These are phyloP conservation scores for Apiosordaria backusii DNA, from an alignment of 495 filamentous ascomycete species.

Conservation along the genomic window DNA sequence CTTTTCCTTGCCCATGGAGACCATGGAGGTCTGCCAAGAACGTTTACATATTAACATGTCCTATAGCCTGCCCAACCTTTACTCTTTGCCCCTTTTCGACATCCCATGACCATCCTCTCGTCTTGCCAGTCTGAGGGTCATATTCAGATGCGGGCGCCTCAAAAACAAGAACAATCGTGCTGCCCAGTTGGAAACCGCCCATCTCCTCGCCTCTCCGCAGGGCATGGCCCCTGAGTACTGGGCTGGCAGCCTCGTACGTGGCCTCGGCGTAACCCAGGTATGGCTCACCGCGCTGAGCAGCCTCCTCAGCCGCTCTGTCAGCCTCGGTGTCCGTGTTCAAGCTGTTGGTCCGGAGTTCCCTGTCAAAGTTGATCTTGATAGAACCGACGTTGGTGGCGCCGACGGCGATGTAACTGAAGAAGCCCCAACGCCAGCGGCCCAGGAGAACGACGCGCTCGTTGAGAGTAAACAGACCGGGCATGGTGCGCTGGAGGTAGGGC, in stretches of 20 bases:
- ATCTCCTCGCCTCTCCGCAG: slow-evolving; percentile 89
- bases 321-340: slow-evolving; percentile 86
- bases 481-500: slow-evolving; percentile 84
- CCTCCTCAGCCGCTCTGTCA: slow-evolving; percentile 74
- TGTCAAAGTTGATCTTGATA: slow-evolving; percentile 96
- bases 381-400: slow-evolving; percentile 98
- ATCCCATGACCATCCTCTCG: slow-evolving; percentile 71
- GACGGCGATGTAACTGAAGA: slow-evolving; percentile 94
- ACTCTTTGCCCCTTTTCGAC: slow-evolving; percentile 83
- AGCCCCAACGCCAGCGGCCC: slow-evolving; percentile 93
- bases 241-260: slow-evolving; percentile 75
- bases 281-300: slow-evolving; percentile 68
- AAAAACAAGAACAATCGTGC: slow-evolving; percentile 93
- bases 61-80: slow-evolving; percentile 83
- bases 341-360: slow-evolving; percentile 88
- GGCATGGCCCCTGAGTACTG: slow-evolving; percentile 75
- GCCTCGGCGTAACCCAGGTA: slow-evolving; percentile 88
- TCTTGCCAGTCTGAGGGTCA: slow-evolving; percentile 58
- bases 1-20: neutral
- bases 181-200: slow-evolving; percentile 96
- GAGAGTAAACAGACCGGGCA: slow-evolving; percentile 90
- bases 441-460: slow-evolving; percentile 95
- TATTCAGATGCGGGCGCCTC: slow-evolving; percentile 74
- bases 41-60: slow-evolving; percentile 42
- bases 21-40: neutral